Conservation (phyloP, 768 basidiomycete genomes). For the Amanita inopinata region DNA sequence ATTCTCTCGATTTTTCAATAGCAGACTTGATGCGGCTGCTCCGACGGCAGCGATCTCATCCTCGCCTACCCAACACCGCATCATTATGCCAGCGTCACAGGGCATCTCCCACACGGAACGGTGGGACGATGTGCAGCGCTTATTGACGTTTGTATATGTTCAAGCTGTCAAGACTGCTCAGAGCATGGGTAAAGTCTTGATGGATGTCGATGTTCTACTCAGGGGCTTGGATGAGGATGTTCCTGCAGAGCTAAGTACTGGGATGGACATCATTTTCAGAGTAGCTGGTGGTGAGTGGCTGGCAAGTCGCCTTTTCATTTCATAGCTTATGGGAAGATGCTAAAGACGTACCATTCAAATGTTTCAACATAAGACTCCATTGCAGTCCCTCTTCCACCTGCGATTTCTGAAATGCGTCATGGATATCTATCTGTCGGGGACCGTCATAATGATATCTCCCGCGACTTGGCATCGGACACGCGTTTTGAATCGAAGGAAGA, state of each 20-base stretch:
- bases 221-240: constrained; percentile 41
- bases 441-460: constrained; percentile 12
- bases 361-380: constrained; percentile 24
- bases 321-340: not conserved
- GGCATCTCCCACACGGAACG: constrained; percentile 32
- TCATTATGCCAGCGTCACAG: constrained; percentile 17
- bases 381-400: constrained; percentile 31
- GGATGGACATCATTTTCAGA: constrained; percentile 37
- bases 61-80: constrained; percentile 10
- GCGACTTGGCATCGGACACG: constrained; percentile 12
- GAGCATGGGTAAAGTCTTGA: constrained; percentile 53
- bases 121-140: constrained; percentile 64
- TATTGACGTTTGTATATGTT: constrained; percentile 80
- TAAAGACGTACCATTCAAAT: not conserved
- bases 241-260: constrained; percentile 29
- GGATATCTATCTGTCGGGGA: constrained; percentile 26
- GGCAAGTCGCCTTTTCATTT: not conserved
- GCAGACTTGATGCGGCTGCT: constrained; percentile 10
- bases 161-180: constrained; percentile 74
- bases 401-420: constrained; percentile 28
- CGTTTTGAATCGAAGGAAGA: constrained; percentile 8
- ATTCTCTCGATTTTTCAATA: constrained; percentile 51
- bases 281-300: constrained; percentile 35
- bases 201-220: constrained; percentile 73
- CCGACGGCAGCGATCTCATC: constrained; percentile 6